phyloP scores from a whole-genome alignment of 2,329 filamentous ascomycete genomes.

The Fusarium sacchari region DNA sequence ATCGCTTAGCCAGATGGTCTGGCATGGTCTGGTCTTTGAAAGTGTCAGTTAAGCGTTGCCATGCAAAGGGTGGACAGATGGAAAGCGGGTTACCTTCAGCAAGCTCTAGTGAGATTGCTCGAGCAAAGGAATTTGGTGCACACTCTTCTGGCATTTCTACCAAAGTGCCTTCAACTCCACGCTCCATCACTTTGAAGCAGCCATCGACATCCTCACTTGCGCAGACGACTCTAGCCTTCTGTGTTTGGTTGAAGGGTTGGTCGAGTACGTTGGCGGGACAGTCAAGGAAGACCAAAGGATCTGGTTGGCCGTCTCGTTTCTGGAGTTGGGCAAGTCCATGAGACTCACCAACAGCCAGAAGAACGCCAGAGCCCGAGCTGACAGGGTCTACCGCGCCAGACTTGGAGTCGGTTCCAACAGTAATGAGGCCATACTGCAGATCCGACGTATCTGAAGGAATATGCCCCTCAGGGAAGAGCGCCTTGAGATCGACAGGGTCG shows the following conservation, averaged over 20 bases:
- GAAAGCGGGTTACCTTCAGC: background rate
- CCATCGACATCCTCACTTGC: background rate
- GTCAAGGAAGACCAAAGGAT: background rate
- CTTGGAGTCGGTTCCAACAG: background rate
- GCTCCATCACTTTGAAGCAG: slow-evolving; percentile 1
- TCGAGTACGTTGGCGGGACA: background rate
- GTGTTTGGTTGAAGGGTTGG: slow-evolving; percentile 8
- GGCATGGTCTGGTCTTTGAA: background rate
- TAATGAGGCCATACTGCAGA: background rate
- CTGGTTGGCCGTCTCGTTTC: background rate
- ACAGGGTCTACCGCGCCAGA: accelerated
- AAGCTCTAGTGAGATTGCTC: background rate
- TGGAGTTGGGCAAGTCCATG: background rate
- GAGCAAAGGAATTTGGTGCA: slow-evolving; percentile 9
- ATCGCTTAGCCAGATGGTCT: accelerated
- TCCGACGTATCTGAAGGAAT: accelerated
- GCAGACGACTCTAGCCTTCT: slow-evolving; percentile 7
- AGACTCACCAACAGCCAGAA: background rate
- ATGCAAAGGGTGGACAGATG: background rate
- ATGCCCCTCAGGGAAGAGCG: background rate
- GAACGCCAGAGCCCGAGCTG: accelerated
- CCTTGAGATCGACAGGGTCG: background rate
- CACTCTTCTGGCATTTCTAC: slow-evolving; percentile 14
- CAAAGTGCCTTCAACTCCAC: slow-evolving; percentile 8
- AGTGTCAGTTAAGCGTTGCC: background rate